A percentile compares a stretch with the other conserved stretches of the same genome.
Evolutionary conservation across 305 asterid species (phyloP).

Genomic region (Fraxinus floribunda): DNA sequence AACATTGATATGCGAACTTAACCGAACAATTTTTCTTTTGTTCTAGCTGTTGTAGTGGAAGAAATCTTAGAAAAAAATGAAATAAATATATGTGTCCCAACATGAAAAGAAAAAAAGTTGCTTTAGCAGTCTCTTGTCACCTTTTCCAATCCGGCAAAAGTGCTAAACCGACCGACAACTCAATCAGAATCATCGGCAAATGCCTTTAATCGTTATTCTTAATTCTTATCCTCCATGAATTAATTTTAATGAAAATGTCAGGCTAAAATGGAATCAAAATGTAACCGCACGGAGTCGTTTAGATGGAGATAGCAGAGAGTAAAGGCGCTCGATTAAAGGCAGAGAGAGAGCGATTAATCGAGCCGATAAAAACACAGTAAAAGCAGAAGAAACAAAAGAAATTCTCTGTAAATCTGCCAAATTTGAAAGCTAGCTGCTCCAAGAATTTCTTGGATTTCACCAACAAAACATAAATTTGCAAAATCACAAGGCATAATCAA

Average conservation of each 20-base stretch:
- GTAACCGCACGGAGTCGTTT: constrained; percentile 38
- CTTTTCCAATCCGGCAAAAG: constrained; percentile 34
- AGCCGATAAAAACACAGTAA: constrained; percentile 1
- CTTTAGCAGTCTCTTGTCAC: constrained; percentile 23
- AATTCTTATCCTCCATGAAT: neutral
- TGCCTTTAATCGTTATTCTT: constrained; percentile 16
- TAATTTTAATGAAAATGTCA: neutral
- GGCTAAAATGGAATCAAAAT: constrained; percentile 20
- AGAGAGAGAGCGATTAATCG: constrained; percentile 37
- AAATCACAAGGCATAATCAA: neutral
- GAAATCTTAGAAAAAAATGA: neutral
- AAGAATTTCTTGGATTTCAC: constrained; percentile 18
- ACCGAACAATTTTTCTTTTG: neutral
- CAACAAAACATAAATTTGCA: neutral
- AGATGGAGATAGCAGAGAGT: constrained; percentile 34
- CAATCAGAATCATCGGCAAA: constrained; percentile 5
- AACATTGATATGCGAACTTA: neutral
- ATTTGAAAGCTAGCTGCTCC: constrained; percentile 28
- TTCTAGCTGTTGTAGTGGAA: neutral
- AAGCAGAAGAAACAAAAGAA: neutral
- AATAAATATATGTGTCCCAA: neutral
- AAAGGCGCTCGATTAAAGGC: constrained; percentile 27
- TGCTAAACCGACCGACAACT: constrained; percentile 32
- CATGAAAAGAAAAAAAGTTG: neutral
- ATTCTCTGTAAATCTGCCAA: constrained; percentile 13